Base-by-base conservation (phyloP, 2,329 filamentous ascomycete genomes). In the Aspergillus sp. region DNA sequence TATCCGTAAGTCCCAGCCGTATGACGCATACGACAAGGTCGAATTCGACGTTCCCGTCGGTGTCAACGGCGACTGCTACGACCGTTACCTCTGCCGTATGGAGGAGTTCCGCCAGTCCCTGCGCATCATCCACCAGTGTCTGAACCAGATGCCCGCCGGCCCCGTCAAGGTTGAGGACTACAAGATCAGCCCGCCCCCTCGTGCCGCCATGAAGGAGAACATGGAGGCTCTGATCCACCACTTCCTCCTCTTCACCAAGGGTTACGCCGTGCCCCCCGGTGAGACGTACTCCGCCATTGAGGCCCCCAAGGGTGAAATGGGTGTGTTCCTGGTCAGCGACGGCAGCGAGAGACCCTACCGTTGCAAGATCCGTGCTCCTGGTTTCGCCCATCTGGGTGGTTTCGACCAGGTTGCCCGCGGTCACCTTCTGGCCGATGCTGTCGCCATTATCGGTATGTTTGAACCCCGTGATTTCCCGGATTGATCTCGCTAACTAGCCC, bases 231-330 rank as follows among this genome's bases (percentile, higher is more conserved):
- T 99, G 41, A 99, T 99, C 71, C 94, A 99, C 79, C 94, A 99
- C 81, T 99, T 99, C 83, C 79, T 99, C 61, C 86, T 99, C 49
- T 99, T 93, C 81, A 97, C 92, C 74, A 99, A 99, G 84, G 94
- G 94, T 54, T 99, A 99, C 76, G 84, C 91, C 42, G 94, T 99
- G 3, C 94, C 94, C 41, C 94, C 95, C 6, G 95, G 94, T 58
- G 94, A 99, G 81, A 99, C 94, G 5, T 99, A 99, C 81, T 92
- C 88, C 44, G 93, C 88, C 57, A 99, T 99, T 60, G 94, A 99
- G 81, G 94, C 95, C n/a, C 94, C 94, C 56, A 99, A 99, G 87
- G 94, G 94, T 66, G 94, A 99, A 80, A 99, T 99, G 94, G 94
- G 88, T 72, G 94, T 99, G 42, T 99, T 88, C 72, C 78, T 99